Evolutionary conservation across 2,329 filamentous ascomycete species (phyloP).

Genomic region (Fusarium virguliforme): DNA sequence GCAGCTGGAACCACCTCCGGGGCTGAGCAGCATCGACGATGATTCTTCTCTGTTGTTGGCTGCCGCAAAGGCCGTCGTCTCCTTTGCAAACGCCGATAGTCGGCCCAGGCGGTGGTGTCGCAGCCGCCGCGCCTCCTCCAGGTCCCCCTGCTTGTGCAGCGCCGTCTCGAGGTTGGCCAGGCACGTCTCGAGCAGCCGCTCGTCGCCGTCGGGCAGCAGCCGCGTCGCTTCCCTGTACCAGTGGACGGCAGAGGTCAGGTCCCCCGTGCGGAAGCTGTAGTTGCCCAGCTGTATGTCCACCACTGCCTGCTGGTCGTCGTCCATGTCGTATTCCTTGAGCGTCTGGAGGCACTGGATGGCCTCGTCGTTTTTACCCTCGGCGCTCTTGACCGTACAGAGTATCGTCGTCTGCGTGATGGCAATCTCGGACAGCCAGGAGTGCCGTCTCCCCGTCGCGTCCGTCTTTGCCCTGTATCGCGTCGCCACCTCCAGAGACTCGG

Average conservation of each 20-base stretch:
- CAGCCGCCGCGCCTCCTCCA: slow-evolving; percentile 50
- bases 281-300: slow-evolving; percentile 55
- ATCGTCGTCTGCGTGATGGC: slow-evolving; percentile 54
- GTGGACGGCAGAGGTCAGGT: slow-evolving; percentile 50
- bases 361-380: slow-evolving; percentile 52
- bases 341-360: slow-evolving; percentile 52
- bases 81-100: slow-evolving; percentile 52
- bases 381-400: slow-evolving; percentile 51
- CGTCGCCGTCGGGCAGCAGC: slow-evolving; percentile 53
- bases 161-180: slow-evolving; percentile 55
- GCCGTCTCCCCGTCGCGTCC: slow-evolving; percentile 52
- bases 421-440: slow-evolving; percentile 54
- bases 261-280: slow-evolving; percentile 53
- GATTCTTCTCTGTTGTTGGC: slow-evolving; percentile 34
- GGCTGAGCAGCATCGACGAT: slow-evolving; percentile 36
- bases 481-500: slow-evolving; percentile 52
- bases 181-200: slow-evolving; percentile 54
- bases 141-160: slow-evolving; percentile 45
- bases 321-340: slow-evolving; percentile 52
- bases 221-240: slow-evolving; percentile 53
- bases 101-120: slow-evolving; percentile 52
- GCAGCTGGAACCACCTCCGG: slow-evolving; percentile 38
- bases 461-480: slow-evolving; percentile 50
- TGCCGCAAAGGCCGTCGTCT: slow-evolving; percentile 48
- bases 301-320: slow-evolving; percentile 53